Evolutionary conservation across 805 yeast species (phyloP), one percentile per base, ranked within the genome.

Genomic region (Monosporozyma aerobia): DNA sequence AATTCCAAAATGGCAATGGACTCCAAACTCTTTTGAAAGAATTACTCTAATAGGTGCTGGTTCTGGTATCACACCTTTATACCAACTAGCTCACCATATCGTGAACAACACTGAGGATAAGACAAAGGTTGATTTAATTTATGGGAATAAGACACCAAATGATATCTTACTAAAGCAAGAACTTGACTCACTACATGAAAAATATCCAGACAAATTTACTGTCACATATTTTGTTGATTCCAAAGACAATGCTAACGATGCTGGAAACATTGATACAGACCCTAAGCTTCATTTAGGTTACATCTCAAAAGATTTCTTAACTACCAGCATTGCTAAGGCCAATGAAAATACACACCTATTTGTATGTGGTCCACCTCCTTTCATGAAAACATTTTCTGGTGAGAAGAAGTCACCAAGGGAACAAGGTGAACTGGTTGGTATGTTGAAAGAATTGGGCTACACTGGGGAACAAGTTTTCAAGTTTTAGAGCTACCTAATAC

Each of bases 341-440:
- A 76, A 72, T 49, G 85, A 81, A 53, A 80, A 83, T 70, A 75
- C 79, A 63, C 85, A 84, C 66, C 79, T 90, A 54, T 92, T 87
- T 62, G 86, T 92, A 53, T 94, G 99, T 72, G 99, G 99, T 53
- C 99, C 99, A 55, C 95, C 96, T 64, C 86, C 87, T 44, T 77
- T 94, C 69, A 87, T 87, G 83, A 77, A 85, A 52, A 90, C 96
- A 54, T 65, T 90, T 60, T 87, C 96, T 29, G 99, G 99, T 66
- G 69, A 71, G 62, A 92, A 92, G 80, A 77, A 73, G 47, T 82
- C 94, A 50, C 95, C 96, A 61, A 63, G 83, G 52, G 97, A 90
- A 68, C 99, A 94, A 77, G 99, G 99, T 73, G 96, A 87, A 73
- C 79, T 94, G 53, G 75, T 83, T 30, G 99, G 99, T 66, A 81